Base-by-base conservation (phyloP, 2,329 filamentous ascomycete genomes). In the Ceratocystis harringtonii region DNA sequence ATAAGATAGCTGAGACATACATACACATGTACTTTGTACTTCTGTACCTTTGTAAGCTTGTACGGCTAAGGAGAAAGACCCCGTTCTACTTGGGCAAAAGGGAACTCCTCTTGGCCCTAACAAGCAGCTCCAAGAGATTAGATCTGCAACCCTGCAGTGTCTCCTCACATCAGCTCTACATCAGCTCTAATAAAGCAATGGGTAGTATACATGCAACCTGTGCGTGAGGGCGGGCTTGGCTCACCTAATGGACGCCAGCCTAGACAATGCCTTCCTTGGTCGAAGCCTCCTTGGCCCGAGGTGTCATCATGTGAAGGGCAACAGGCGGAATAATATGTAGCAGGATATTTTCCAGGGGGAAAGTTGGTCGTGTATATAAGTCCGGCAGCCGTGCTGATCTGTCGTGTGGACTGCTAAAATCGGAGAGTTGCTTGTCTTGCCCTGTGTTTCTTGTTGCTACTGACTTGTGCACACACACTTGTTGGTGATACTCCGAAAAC, bases 91-190 rank as follows among this genome's bases (percentile, higher is more conserved):
- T n/a, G 28, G 55, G 55, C 28, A 10, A 36, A 36, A 58, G 19
- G 28, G 55, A 30, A 58, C 15, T 17, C 30, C 15, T 36, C 36
- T 32, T n/a, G 30, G 17, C 55, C 12, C 6, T 30, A 58, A 3
- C 28, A 25, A 32, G 28, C 28, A 3, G 52, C 12, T 25, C 52
- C 4, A 36, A 12, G 55, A 58, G 55, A 58, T 58, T 15, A 58
- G 55, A 58, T 58, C 55, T 58, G 55, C 55, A 58, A 36, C 32
- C 28, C 55, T 58, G 12, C 17, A 36, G 55, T 25, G 55, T 58
- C 55, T 36, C 55, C 55, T 58, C 55, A 36, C 55, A 58, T 58
- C 55, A 8, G 28, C 25, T 36, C 28, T 58, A 36, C 55, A 58
- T 58, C 55, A 8, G 28, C 25, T 36, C 28, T 58, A 58, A 58